Percentiles rank a stretch among this genome's conserved stretches.
Conservation (phyloP, 495 filamentous ascomycete genomes). For the Entonaema liquescens region DNA sequence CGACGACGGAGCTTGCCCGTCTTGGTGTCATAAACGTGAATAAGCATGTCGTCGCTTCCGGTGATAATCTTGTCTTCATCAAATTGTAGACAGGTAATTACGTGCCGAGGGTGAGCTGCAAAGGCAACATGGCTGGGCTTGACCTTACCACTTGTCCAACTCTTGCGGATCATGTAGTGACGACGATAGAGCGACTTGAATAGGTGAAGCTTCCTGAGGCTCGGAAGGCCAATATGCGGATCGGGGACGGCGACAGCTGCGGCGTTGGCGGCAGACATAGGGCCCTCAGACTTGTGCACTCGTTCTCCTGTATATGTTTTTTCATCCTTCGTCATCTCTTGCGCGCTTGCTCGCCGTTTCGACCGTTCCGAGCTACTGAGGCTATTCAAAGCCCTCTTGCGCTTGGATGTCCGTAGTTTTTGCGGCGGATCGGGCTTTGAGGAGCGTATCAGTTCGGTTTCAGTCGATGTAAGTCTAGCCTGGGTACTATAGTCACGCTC, state of each 20-base stretch:
- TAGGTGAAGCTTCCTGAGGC: constrained; percentile 82
- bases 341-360: constrained; percentile 61
- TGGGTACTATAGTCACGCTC: constrained; percentile 79
- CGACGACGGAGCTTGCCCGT: constrained; percentile 84
- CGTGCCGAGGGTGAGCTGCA: constrained; percentile 91
- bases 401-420: constrained; percentile 50
- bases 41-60: constrained; percentile 96
- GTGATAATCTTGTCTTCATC: constrained; percentile 98
- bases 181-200: constrained; percentile 97
- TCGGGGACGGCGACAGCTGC: constrained; percentile 83
- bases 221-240: constrained; percentile 79
- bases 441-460: constrained; percentile 55
- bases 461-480: constrained; percentile 57
- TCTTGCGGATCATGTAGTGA: constrained; percentile 85
- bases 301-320: constrained; percentile 45
- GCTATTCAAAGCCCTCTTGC: constrained; percentile 53
- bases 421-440: constrained; percentile 49
- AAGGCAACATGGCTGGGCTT: constrained; percentile 96
- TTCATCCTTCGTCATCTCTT: constrained; percentile 52
- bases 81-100: constrained; percentile 97
- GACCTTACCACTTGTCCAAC: constrained; percentile 86
- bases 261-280: constrained; percentile 83
- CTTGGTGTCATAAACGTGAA: constrained; percentile 98
- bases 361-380: constrained; percentile 55
- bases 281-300: constrained; percentile 72